Base-by-base conservation (phyloP, 306 rosid species). In the Sphenostylis stenocarpa region DNA sequence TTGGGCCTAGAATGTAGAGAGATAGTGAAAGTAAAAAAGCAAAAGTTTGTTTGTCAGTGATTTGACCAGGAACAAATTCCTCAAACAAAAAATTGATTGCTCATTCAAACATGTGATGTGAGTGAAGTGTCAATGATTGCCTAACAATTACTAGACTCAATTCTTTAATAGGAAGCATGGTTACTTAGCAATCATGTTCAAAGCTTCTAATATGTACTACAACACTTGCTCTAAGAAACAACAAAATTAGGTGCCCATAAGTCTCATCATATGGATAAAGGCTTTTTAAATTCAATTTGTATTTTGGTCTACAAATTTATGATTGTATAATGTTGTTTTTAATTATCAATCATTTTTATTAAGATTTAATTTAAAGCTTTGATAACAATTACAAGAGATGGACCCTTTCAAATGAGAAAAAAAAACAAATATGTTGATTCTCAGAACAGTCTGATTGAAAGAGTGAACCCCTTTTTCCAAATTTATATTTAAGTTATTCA, bases 121-220 rank as follows among this genome's bases (percentile, higher is more conserved):
- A 44, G 58, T 47, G 28, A 68, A 28, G 34, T 24, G 61, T 53
- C 33, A 49, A 69, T 69, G n/a, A 69, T 47, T 47, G 45, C 74
- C 57, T 29, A 69, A 47, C 23, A 47, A 53, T 47, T 47, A 47
- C 34, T 26, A 49, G 44, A 47, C 12, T 26, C 43, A 4, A 69
- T 69, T 69, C 28, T 47, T 68, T 45, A 45, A 44, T 12, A 3
- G 3, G 16, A 68, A 68, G 56, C 56, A 44, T 23, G 21, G 19
- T 57, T 57, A 14, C 13, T 24, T 56, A 23, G 4, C 14, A 6
- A 62, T 62, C 9, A 62, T n/a, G 3, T 29, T 31, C 43, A 62
- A 33, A 33, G 0, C 36, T 36, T 36, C 11, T 62, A 62, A 19
- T 49, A 7, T 17, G 14, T 39, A 39, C 14, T 39, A 10, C 26